Evolutionary conservation across 1,284 basidiomycete genomes (phyloP).

Genomic region (Cryptococcus sp.): DNA sequence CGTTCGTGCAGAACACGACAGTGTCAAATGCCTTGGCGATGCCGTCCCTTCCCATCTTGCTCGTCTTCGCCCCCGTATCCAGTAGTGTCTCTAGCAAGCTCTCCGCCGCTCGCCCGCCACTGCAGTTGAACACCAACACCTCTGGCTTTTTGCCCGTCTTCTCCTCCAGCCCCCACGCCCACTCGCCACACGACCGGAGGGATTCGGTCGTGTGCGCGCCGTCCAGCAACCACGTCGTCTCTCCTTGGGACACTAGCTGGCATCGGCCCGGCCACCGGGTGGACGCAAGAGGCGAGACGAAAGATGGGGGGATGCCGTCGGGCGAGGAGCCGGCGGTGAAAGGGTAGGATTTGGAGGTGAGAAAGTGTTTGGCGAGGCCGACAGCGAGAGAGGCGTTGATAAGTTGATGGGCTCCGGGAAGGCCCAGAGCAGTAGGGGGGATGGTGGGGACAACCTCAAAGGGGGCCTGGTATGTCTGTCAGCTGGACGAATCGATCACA

Average conservation of each 20-base stretch:
- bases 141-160: constrained; percentile 45
- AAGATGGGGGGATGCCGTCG: constrained; percentile 55
- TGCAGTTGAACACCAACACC: constrained; percentile 92
- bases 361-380: constrained; percentile 67
- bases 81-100: constrained; percentile 65
- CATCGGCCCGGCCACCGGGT: constrained; percentile 96
- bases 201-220: constrained; percentile 95
- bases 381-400: constrained; percentile 89
- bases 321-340: constrained; percentile 34
- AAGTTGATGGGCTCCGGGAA: constrained; percentile 83
- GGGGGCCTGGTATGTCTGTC: constrained; percentile 28
- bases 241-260: constrained; percentile 70
- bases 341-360: constrained; percentile 51
- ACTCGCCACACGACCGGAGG: constrained; percentile 77
- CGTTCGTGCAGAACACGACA: constrained; percentile 93
- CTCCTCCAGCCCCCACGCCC: constrained; percentile 54
- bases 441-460: constrained; percentile 39
- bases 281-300: constrained; percentile 62
- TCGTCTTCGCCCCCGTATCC: constrained; percentile 31
- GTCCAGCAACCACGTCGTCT: constrained; percentile 82
- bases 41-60: constrained; percentile 51
- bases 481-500: constrained; percentile 67
- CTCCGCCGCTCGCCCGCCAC: constrained; percentile 76
- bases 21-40: constrained; percentile 62
- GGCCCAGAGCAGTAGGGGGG: constrained; percentile 56